These are phyloP conservation scores for Psidium friedrichsthalianum DNA, from an alignment of 345 rosid species.

Conservation along the genomic window DNA sequence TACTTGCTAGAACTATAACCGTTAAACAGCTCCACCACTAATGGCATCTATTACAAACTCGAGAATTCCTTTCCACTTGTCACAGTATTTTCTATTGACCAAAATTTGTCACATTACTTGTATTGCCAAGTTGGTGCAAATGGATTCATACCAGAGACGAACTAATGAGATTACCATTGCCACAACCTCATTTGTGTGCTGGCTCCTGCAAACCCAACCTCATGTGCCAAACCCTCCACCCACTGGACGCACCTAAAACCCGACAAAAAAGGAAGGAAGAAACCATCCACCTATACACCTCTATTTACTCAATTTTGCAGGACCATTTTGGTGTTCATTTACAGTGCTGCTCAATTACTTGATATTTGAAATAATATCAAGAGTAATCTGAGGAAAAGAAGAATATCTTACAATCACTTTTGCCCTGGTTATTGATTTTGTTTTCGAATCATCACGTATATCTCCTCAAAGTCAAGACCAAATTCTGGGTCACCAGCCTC, in stretches of 20 bases:
- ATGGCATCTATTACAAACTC: background rate
- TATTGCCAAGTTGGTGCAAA: background rate
- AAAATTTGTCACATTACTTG: background rate
- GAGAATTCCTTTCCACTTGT: background rate
- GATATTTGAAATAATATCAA: background rate
- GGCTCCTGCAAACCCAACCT: background rate
- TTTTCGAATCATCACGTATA: slow-evolving; percentile 80
- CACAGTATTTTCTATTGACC: background rate
- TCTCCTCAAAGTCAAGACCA: slow-evolving; percentile 90
- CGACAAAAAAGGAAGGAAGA: background rate
- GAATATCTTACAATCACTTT: slow-evolving; percentile 58
- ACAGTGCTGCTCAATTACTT: background rate
- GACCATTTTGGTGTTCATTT: background rate
- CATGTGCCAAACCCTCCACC: background rate
- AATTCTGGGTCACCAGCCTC: slow-evolving; percentile 72
- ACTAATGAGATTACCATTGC: background rate
- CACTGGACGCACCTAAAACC: background rate
- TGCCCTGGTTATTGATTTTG: slow-evolving; percentile 90
- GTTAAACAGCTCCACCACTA: background rate
- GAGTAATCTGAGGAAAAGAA: background rate
- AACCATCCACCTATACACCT: background rate
- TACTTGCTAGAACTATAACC: background rate
- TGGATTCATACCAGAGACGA: background rate
- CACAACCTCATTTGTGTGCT: background rate
- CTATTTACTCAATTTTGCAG: background rate